phyloP scores from a whole-genome alignment of 169 alveolate species.

The Cryptosporidium parvum region DNA sequence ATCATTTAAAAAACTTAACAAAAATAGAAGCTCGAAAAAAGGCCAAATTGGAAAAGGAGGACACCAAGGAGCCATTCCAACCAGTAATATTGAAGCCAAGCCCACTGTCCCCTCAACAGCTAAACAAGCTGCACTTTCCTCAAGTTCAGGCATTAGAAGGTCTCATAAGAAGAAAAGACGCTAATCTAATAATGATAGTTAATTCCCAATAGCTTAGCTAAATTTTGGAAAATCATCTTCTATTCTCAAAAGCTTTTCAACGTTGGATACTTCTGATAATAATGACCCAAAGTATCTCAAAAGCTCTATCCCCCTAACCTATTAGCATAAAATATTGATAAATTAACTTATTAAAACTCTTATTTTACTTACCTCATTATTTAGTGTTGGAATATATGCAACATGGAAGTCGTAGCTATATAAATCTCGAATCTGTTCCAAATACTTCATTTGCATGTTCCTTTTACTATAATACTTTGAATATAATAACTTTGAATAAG shows the following conservation, averaged over 20 bases:
- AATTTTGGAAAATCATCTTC: slow-evolving; percentile 36
- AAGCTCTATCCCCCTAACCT: slow-evolving; percentile 80
- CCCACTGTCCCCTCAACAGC: slow-evolving; percentile 44
- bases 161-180: slow-evolving; percentile 53
- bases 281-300: slow-evolving; percentile 59
- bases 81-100: not conserved
- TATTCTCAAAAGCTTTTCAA: slow-evolving; percentile 15
- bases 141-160: slow-evolving; percentile 4
- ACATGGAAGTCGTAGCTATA: slow-evolving; percentile 96
- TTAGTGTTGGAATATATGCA: slow-evolving; percentile 88
- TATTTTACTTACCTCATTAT: slow-evolving; percentile 89
- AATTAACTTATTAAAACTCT: not conserved
- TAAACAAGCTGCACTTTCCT: slow-evolving; percentile 28
- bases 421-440: slow-evolving; percentile 93
- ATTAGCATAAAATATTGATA: not conserved
- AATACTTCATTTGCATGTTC: slow-evolving; percentile 95
- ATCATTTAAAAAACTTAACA: slow-evolving; percentile 72
- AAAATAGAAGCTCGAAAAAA: slow-evolving; percentile 48
- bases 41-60: slow-evolving; percentile 48
- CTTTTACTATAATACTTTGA: slow-evolving; percentile 85
- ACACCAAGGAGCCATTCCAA: slow-evolving; percentile 51
- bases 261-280: slow-evolving; percentile 21
- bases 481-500: slow-evolving; percentile 81
- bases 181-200: not conserved
- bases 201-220: not conserved